Percentiles rank a stretch among this genome's conserved stretches.
Evolutionary conservation across 441 rosid species (phyloP).

Genomic region (Gossypium schwendimanii): DNA sequence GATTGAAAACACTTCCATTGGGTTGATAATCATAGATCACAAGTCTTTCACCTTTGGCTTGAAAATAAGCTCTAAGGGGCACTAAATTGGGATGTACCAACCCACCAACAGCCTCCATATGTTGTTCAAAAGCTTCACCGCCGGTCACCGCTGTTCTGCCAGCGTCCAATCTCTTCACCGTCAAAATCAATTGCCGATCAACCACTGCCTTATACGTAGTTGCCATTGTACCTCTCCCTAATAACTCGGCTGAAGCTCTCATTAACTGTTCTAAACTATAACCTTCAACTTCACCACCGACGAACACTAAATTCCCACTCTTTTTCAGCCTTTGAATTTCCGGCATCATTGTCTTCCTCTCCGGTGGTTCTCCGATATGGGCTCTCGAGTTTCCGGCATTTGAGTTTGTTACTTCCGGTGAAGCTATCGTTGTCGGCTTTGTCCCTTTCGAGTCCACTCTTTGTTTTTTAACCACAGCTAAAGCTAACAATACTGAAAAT

Average conservation of each 20-base stretch:
- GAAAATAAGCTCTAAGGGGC: constrained; percentile 67
- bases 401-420: constrained; percentile 8
- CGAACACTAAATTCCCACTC: constrained; percentile 59
- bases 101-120: constrained; percentile 65
- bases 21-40: constrained; percentile 70
- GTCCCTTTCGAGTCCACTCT: constrained; percentile 19
- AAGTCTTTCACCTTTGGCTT: constrained; percentile 76
- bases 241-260: constrained; percentile 84
- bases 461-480: constrained; percentile 33
- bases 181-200: constrained; percentile 54
- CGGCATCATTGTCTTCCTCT: constrained; percentile 7
- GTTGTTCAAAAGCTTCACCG: constrained; percentile 49
- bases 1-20: constrained; percentile 84
- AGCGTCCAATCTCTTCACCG: constrained; percentile 76
- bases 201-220: constrained; percentile 80
- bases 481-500: constrained; percentile 29
- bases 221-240: constrained; percentile 74
- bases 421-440: background rate
- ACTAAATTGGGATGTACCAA: constrained; percentile 79
- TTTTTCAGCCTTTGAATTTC: constrained; percentile 24
- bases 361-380: constrained; percentile 1
- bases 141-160: constrained; percentile 42
- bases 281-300: constrained; percentile 53
- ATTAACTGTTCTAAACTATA: constrained; percentile 67
- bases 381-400: background rate